Conservation (phyloP, 176 grass and related monocot genomes). For the Aegilops tauschii region DNA sequence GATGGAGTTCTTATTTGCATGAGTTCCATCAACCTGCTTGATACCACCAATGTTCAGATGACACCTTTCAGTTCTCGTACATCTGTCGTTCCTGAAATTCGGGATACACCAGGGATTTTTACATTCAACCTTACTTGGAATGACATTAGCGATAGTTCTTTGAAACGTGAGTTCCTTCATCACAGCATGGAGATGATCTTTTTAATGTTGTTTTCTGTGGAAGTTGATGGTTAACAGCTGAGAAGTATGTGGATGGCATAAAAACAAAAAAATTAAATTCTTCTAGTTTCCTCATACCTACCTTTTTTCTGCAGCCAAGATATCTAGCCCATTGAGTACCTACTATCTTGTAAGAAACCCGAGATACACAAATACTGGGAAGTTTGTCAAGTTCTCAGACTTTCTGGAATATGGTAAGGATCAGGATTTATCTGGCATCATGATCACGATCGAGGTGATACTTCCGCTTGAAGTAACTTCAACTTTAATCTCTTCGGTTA, state of each 20-base stretch:
- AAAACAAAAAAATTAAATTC: conserved; percentile 9
- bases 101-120: conserved; percentile 39
- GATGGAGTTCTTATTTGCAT: conserved; percentile 75
- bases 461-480: neutral
- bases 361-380: conserved; percentile 46
- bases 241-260: neutral
- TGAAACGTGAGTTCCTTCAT: conserved; percentile 66
- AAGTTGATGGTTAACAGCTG: neutral
- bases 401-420: conserved; percentile 61
- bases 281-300: neutral
- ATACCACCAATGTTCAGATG: conserved; percentile 44
- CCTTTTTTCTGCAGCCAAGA: conserved; percentile 51
- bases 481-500: neutral
- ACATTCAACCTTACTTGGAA: conserved; percentile 87
- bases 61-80: conserved; percentile 33
- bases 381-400: conserved; percentile 64
- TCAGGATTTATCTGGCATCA: conserved; percentile 61
- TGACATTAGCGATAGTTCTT: conserved; percentile 37
- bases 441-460: conserved; percentile 69
- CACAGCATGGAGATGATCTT: neutral
- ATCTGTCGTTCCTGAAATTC: conserved; percentile 38
- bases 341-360: conserved; percentile 58
- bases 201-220: neutral
- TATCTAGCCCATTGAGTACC: conserved; percentile 36
- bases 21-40: conserved; percentile 64